These are phyloP conservation scores for Suhomyces anneliseae DNA, from an alignment of 1,139 yeast genomes.

Conservation along the genomic window DNA sequence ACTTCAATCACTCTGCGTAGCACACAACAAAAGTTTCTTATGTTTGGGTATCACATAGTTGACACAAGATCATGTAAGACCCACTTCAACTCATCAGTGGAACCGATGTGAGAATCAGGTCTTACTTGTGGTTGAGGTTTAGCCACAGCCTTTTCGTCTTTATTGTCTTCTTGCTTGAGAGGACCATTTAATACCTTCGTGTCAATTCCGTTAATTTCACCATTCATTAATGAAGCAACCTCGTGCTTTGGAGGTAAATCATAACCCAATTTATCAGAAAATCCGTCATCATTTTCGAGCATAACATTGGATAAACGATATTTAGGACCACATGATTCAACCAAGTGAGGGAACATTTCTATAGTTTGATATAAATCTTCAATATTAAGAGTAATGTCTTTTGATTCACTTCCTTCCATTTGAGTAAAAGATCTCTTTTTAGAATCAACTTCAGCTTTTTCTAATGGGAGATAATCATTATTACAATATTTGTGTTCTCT, in stretches of 20 bases:
- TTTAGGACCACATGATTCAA: slow-evolving; percentile 67
- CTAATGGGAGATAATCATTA: slow-evolving; percentile 35
- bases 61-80: slow-evolving; percentile 58
- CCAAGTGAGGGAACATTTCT: slow-evolving; percentile 62
- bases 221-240: not conserved
- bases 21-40: too few relatives aligned
- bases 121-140: slow-evolving; percentile 13
- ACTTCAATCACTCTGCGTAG: not conserved
- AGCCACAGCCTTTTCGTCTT: slow-evolving; percentile 12
- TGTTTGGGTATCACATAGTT: slow-evolving; percentile 25
- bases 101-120: slow-evolving; percentile 49
- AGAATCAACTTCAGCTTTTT: slow-evolving; percentile 2
- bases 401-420: slow-evolving; percentile 11
- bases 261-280: slow-evolving; percentile 37
- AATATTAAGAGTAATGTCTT: slow-evolving; percentile 50
- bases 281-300: slow-evolving; percentile 58
- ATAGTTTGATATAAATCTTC: slow-evolving; percentile 69
- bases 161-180: slow-evolving; percentile 11
- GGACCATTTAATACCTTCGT: slow-evolving; percentile 3
- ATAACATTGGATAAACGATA: slow-evolving; percentile 51
- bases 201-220: slow-evolving; percentile 8
- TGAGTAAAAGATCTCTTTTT: slow-evolving; percentile 24
- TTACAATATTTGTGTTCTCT: slow-evolving; percentile 54
- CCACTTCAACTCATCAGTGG: slow-evolving; percentile 71
- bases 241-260: slow-evolving; percentile 39